These are phyloP conservation scores for Tinospora cordifolia DNA, from an alignment of 164 flowering plant species.

Conservation along the genomic window DNA sequence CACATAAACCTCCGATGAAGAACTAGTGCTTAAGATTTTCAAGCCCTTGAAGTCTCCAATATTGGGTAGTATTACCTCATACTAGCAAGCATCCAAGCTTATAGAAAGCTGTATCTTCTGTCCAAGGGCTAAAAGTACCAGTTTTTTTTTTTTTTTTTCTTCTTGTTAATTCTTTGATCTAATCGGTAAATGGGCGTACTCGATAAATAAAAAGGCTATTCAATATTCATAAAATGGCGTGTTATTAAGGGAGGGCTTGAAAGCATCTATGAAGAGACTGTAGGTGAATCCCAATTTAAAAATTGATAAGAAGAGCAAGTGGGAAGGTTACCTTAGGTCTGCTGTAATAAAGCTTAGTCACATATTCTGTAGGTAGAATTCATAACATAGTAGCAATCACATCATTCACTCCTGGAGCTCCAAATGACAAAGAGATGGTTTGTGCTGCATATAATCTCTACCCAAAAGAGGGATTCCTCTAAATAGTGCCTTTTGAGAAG, in stretches of 20 bases:
- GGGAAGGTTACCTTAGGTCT: slow-evolving; percentile 84
- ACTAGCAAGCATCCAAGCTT: too few species aligned
- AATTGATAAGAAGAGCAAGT: slow-evolving; percentile 82
- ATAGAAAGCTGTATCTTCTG: too few species aligned
- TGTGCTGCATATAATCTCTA: slow-evolving; percentile 92
- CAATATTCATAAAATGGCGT: too few species aligned
- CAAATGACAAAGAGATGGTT: slow-evolving; percentile 86
- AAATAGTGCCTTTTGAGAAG: slow-evolving; percentile 75
- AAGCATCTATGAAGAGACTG: slow-evolving; percentile 92
- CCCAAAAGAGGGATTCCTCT: slow-evolving; percentile 88
- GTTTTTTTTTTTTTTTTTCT: too few species aligned
- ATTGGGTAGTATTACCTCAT: too few species aligned
- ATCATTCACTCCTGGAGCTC: slow-evolving; percentile 92
- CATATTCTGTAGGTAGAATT: slow-evolving; percentile 86
- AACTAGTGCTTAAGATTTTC: background rate
- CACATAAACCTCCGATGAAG: background rate
- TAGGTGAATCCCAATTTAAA: slow-evolving; percentile 97
- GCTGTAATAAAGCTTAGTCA: slow-evolving; percentile 78
- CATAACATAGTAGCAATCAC: slow-evolving; percentile 90
- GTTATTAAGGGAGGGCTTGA: slow-evolving; percentile 51
- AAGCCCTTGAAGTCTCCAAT: background rate
- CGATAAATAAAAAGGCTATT: too few species aligned
- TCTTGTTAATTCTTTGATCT: too few species aligned
- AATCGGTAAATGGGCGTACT: too few species aligned
- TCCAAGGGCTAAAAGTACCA: too few species aligned